Base-by-base conservation (phyloP, 2,329 filamentous ascomycete genomes). In the Kalmusia sp. region DNA sequence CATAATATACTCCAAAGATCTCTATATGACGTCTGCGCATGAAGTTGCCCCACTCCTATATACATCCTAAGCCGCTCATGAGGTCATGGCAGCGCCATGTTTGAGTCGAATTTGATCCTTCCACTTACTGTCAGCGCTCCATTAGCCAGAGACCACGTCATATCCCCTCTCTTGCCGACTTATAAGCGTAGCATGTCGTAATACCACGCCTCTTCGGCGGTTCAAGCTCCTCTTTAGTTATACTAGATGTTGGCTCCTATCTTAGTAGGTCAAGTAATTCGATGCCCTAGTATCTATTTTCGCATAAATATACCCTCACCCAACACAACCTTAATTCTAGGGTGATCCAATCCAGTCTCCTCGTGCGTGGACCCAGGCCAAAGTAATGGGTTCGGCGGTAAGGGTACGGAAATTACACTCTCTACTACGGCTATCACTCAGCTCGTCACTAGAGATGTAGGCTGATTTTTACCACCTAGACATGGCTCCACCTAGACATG, bases 301-400 rank as follows among this genome's bases (percentile, higher is more conserved):
- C 35, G 51, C 55, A 57, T 57, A 48, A 49, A 54, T 49, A 57
- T 58, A 52, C 52, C 44, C 49, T 58, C 33, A 55, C 52, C 55
- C 44, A 52, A 46, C 44, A 57, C 38, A 54, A 54, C 41, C 51
- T 57, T 41, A 57, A 57, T 57, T 17, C 68, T n/a, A n/a, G n/a
- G n/a, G n/a, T n/a, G 47, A 54, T 57, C 46, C 48, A 58, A 58
- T 55, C 55, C 45, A 55, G 52, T 58, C 55, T 58, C 38, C 55
- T 41, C 49, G 48, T 58, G 52, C 27, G 52, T 55, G 37, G 53
- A 54, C 55, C 49, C 44, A 43, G 45, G 52, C 52, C 35, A 55
- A 48, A 53, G 46, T 51, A 14, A 57, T 50, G 17, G 41, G 55
- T 58, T 58, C 49, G 55, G 55, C 48, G 49, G 49, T 53, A 31